A percentile compares a stretch with the other conserved stretches of the same genome.
phyloP scores from a whole-genome alignment of 2,329 filamentous ascomycete species.

The Penicillium verrucosum region DNA sequence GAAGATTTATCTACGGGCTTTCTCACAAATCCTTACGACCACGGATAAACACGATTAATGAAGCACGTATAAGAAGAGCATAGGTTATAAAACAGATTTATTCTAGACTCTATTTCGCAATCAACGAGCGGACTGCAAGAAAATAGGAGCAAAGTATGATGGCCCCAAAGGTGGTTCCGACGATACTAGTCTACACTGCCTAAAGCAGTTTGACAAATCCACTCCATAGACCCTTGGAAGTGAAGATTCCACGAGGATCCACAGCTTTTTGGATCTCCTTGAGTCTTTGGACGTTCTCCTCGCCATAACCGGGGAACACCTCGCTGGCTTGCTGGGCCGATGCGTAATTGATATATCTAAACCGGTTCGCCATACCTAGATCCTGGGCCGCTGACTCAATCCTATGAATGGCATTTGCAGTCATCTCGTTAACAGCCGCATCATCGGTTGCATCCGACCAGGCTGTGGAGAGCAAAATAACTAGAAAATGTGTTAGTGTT shows the following conservation, averaged over 20 bases:
- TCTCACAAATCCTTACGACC: too few species aligned
- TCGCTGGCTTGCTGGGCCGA: conserved; percentile 30
- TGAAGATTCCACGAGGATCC: conserved; percentile 40
- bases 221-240: conserved; percentile 11
- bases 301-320: conserved; percentile 39
- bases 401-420: conserved; percentile 4
- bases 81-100: too few species aligned
- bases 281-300: conserved; percentile 31
- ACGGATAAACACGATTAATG: too few species aligned
- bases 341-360: conserved; percentile 46
- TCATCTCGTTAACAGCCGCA: conserved; percentile 10
- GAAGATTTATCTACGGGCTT: too few species aligned
- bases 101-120: too few species aligned
- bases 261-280: conserved; percentile 33
- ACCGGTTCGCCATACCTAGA: conserved; percentile 25
- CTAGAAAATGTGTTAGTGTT: neutral
- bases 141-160: too few species aligned
- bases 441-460: conserved; percentile 9
- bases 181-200: neutral
- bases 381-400: conserved; percentile 21
- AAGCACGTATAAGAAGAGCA: too few species aligned
- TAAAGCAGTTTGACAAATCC: conserved; percentile 15
- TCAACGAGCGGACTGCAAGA: too few species aligned
- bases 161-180: too few species aligned
- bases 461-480: conserved; percentile 12